Conservation (phyloP, 2,329 filamentous ascomycete genomes). For the Fusarium sp. region DNA sequence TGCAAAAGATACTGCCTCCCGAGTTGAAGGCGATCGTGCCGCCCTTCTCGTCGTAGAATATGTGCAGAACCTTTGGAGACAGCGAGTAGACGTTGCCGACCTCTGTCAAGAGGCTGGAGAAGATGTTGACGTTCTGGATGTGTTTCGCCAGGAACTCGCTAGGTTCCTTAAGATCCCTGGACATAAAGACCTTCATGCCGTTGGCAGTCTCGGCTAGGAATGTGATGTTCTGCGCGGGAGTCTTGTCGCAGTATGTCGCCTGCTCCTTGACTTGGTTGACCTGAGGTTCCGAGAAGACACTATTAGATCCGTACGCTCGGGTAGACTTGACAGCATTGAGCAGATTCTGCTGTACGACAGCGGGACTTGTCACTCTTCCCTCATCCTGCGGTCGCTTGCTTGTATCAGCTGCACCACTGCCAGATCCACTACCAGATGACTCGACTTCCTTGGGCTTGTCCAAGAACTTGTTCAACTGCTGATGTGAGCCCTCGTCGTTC, state of each 20-base stretch:
- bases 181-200: slow-evolving; percentile 80
- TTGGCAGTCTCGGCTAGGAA: slow-evolving; percentile 77
- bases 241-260: slow-evolving; percentile 86
- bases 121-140: slow-evolving; percentile 72
- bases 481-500: slow-evolving; percentile 55
- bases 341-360: slow-evolving; percentile 75
- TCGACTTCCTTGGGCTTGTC: slow-evolving; percentile 46
- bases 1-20: slow-evolving; percentile 91
- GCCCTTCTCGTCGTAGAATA: slow-evolving; percentile 85
- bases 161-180: slow-evolving; percentile 63
- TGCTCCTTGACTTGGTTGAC: slow-evolving; percentile 83
- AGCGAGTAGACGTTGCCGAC: slow-evolving; percentile 80
- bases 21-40: slow-evolving; percentile 94
- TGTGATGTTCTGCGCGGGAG: slow-evolving; percentile 77
- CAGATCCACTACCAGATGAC: slow-evolving; percentile 24
- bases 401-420: slow-evolving; percentile 22
- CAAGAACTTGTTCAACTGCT: slow-evolving; percentile 59
- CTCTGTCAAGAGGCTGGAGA: slow-evolving; percentile 77
- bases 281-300: slow-evolving; percentile 78
- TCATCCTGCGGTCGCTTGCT: slow-evolving; percentile 52
- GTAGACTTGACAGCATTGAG: slow-evolving; percentile 83
- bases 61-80: slow-evolving; percentile 76
- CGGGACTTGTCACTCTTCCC: slow-evolving; percentile 69
- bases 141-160: slow-evolving; percentile 70
- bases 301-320: slow-evolving; percentile 78